Base-by-base conservation (phyloP, 1,284 basidiomycete genomes). In the Trametes hirsuta region DNA sequence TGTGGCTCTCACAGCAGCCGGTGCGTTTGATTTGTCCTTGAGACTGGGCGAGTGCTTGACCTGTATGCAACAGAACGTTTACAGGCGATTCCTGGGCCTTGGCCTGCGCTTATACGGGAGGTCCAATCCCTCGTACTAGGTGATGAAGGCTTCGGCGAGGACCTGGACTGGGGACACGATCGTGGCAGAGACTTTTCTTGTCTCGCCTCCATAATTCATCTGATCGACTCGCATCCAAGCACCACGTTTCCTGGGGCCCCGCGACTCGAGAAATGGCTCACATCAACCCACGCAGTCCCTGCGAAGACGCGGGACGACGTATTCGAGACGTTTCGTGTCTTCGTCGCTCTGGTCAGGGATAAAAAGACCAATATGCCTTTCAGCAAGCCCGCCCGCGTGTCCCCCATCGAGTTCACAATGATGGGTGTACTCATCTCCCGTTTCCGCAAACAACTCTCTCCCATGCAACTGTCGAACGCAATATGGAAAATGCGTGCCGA, bases 111-210 rank as follows among this genome's bases (percentile, higher is more conserved):
- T 35, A 75, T 82, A 30, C 76, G 80, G 2, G 74, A 81, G 55
- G 73, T 82, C 4, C 75, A 77, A 54, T 64, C 69, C 0, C 66
- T 74, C 21, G 71, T 79, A 30, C 70, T 78, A 0, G 75, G 76
- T 1, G 71, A 75, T 6, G 75, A 79, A 10, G 79, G 79, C 2
- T 79, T 83, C 59, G 74, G 76, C n/a, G 73, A 74, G 12, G 71
- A 75, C 46, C 71, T 82, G 11, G 77, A 80, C 21, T 80, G 80
- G 78, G 81, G 77, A 36, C 74, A 72, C 42, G 71, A 77, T 44
- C 78, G 81, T 37, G 81, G 80, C 25, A 74, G 77, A 22, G 81
- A 83, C 55, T 83, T 83, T 51, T 79, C 81, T 42, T 78, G 78
- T 53, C 68, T 83, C 9, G 75, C 77, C 30, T 72, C 75, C 1